Evolutionary conservation across 2,329 filamentous ascomycete species (phyloP), one percentile per base, ranked within the genome.

Genomic region (Botrytis aclada): DNA sequence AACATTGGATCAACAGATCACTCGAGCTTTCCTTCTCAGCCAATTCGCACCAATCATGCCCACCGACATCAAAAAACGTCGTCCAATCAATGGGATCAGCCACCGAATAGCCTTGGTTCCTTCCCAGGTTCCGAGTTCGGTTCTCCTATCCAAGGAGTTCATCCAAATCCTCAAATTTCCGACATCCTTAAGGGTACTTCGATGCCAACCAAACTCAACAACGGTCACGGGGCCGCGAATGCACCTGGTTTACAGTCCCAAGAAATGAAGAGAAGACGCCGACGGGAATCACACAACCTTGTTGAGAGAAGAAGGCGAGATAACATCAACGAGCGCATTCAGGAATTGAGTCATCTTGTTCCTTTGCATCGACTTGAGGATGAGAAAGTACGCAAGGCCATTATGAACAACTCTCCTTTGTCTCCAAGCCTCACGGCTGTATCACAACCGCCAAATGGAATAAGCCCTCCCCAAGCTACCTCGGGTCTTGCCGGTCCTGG

Each of bases 311-410:
- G 96, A 69, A 92, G 96, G 75, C 90, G 96, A 75, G 96, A 98
- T 84, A 98, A 98, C 81, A 99, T 99, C 86, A 99, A 99, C 78
- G 96, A 99, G 83, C 90, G 96, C 61, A 99, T 99, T 75, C 95
- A 98, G 80, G 96, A 99, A 80, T 88, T 99, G 12, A 97, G 95
- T 80, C 93, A 94, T 79, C 88, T 99, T 29, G 95, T 99, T 3
- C 96, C 96, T 37, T 88, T 91, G 74, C 96, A 99, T 82, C 91
- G 96, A 74, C 87, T 99, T 3, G 96, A 99, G 79, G 96, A 98
- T 80, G 96, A 99, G 83, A 98, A 97, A 84, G 93, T 98, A 65
- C 92, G 95, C 77, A 98, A 98, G 84, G 91, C 97, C 80, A 91
- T 98, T 71, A 90, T 95, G 79, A 98, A 95, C 80, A 97, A 95